Conservation (phyloP, 495 filamentous ascomycete species). For the Penicillium canariense region DNA sequence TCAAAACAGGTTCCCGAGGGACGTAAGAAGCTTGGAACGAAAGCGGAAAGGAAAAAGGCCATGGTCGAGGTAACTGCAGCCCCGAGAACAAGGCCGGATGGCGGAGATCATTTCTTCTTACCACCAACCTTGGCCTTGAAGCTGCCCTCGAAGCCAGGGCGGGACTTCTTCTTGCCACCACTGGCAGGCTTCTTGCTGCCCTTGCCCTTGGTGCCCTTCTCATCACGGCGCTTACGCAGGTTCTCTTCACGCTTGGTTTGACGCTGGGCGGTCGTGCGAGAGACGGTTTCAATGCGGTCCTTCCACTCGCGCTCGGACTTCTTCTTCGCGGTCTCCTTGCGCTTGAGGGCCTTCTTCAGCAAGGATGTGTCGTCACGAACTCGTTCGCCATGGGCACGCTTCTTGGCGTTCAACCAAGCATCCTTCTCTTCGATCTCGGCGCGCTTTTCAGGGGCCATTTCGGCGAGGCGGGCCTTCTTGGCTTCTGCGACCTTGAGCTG, state of each 20-base stretch:
- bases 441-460: slow-evolving; percentile 72
- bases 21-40: slow-evolving; percentile 24
- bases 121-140: slow-evolving; percentile 60
- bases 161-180: slow-evolving; percentile 57
- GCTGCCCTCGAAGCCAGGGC: slow-evolving; percentile 91
- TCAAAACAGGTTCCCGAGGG: neutral
- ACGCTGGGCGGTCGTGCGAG: slow-evolving; percentile 69
- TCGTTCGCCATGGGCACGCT: slow-evolving; percentile 84
- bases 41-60: slow-evolving; percentile 33
- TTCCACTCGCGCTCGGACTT: slow-evolving; percentile 90
- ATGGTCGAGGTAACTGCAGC: slow-evolving; percentile 27
- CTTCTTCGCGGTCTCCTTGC: slow-evolving; percentile 83
- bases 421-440: slow-evolving; percentile 90
- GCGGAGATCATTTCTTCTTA: slow-evolving; percentile 41
- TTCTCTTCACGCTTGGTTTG: slow-evolving; percentile 91
- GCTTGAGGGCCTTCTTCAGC: slow-evolving; percentile 92
- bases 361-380: slow-evolving; percentile 85
- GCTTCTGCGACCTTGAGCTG: slow-evolving; percentile 66
- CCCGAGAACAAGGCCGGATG: neutral
- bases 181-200: slow-evolving; percentile 53
- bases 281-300: slow-evolving; percentile 72
- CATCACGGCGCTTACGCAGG: slow-evolving; percentile 76
- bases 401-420: slow-evolving; percentile 85
- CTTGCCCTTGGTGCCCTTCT: slow-evolving; percentile 64
- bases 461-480: slow-evolving; percentile 68